phyloP scores from a whole-genome alignment of 2,329 filamentous ascomycete species.

The Neoascochyta sp. region DNA sequence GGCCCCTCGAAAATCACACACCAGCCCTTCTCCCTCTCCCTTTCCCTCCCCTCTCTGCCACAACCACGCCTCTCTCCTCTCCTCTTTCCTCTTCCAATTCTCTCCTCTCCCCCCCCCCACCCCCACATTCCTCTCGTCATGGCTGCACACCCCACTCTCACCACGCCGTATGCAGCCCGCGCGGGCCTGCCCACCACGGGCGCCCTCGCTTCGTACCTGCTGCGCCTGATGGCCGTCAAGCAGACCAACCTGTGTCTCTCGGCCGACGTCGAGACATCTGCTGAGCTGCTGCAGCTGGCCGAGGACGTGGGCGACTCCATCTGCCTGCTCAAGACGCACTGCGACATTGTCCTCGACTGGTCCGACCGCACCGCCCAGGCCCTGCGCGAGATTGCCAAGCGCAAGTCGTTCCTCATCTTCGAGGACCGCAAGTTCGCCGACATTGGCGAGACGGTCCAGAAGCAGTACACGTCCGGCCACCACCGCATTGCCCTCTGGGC shows the following conservation, averaged over 20 bases:
- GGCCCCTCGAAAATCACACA: no score
- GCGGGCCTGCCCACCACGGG: slow-evolving; percentile 42
- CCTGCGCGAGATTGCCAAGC: slow-evolving; percentile 46
- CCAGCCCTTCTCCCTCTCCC: neutral
- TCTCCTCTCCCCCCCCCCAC: neutral
- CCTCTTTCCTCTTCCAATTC: slow-evolving; percentile 1
- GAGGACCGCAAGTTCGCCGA: slow-evolving; percentile 56
- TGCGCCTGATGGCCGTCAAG: slow-evolving; percentile 50
- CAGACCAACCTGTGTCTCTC: slow-evolving; percentile 54
- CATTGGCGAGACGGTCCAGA: slow-evolving; percentile 54
- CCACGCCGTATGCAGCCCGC: slow-evolving; percentile 46
- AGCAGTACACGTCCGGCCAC: slow-evolving; percentile 52
- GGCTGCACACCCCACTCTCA: slow-evolving; percentile 29
- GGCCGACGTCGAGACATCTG: slow-evolving; percentile 55
- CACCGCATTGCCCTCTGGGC: slow-evolving; percentile 52
- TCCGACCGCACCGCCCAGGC: slow-evolving; percentile 52
- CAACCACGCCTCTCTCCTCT: no score
- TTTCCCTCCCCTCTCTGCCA: no score
- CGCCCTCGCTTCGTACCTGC: slow-evolving; percentile 48
- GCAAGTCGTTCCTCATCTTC: slow-evolving; percentile 52
- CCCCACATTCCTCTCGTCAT: slow-evolving; percentile 21
- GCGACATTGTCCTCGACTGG: slow-evolving; percentile 61
- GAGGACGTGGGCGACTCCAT: slow-evolving; percentile 59
- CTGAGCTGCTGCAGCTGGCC: slow-evolving; percentile 53
- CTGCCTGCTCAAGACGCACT: slow-evolving; percentile 59